Evolutionary conservation across 225 moss, liverwort and hornwort species (phyloP).

Genomic region (Physcomitrellopsis africana): DNA sequence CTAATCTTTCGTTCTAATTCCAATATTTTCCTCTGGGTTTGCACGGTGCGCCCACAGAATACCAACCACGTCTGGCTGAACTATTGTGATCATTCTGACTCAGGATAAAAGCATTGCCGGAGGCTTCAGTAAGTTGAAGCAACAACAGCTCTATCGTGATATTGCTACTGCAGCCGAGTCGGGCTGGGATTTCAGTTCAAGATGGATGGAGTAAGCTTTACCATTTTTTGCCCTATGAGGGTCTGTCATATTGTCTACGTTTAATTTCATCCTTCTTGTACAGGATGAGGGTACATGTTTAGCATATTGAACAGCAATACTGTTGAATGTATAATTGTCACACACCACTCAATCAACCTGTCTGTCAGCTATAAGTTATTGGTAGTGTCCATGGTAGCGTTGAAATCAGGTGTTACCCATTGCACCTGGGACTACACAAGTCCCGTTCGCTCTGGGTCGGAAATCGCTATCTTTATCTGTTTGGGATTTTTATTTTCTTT

Average conservation of each 20-base stretch:
- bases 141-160: slow-evolving; percentile 68
- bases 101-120: slow-evolving; percentile 52
- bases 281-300: not conserved
- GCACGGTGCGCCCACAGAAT: slow-evolving; percentile 9
- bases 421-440: too few species aligned
- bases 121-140: slow-evolving; percentile 39
- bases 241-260: not conserved
- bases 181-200: slow-evolving; percentile 92
- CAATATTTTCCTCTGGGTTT: not conserved
- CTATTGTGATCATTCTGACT: slow-evolving; percentile 20
- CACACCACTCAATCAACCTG: not conserved
- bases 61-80: slow-evolving; percentile 19
- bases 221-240: not conserved
- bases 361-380: not conserved
- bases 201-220: slow-evolving; percentile 76
- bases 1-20: slow-evolving; percentile 2
- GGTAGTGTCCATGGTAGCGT: too few species aligned
- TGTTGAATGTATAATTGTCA: not conserved
- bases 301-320: not conserved
- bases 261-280: not conserved
- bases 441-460: too few species aligned
- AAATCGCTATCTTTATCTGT: slow-evolving; percentile 11
- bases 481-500: slow-evolving; percentile 4
- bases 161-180: slow-evolving; percentile 79
- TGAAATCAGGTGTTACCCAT: too few species aligned